Conservation (phyloP, 805 yeast species). For the Yarrowia alimentaria region DNA sequence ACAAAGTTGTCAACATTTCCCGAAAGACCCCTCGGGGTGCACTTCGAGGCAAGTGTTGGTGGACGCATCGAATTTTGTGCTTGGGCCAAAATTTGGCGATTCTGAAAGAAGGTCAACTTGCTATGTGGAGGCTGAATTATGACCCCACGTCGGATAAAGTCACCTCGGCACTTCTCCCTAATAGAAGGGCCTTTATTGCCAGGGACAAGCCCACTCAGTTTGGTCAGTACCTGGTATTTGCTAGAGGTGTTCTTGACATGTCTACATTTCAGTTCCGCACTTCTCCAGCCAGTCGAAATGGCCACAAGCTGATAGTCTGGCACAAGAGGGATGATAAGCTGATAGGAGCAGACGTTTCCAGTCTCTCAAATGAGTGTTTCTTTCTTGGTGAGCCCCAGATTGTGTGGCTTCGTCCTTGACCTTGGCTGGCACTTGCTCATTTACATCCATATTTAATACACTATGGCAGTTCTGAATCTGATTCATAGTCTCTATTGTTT, state of each 20-base stretch:
- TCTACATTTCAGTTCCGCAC: conserved; percentile 3
- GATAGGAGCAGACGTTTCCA: not conserved
- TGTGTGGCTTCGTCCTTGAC: no score
- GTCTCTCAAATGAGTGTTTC: conserved; percentile 7
- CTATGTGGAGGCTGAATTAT: not conserved
- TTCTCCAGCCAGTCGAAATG: not conserved
- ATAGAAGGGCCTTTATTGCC: not conserved
- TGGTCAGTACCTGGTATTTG: conserved; percentile 5
- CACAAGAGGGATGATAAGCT: conserved; percentile 3
- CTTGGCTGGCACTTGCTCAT: no score
- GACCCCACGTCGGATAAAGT: not conserved
- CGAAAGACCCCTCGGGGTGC: not conserved
- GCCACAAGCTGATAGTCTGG: conserved; percentile 9
- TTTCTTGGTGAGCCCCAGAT: conserved; percentile 6
- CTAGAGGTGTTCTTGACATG: conserved; percentile 21
- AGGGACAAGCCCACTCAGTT: conserved; percentile 11
- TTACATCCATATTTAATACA: no score
- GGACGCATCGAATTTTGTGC: not conserved
- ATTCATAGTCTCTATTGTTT: no score
- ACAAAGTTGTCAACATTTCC: not conserved
- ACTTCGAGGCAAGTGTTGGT: conserved; percentile 4
- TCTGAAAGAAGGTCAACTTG: conserved; percentile 3
- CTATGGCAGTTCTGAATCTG: no score
- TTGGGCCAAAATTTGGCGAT: conserved; percentile 10
- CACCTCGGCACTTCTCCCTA: not conserved